A percentile compares a stretch with the other conserved stretches of the same genome.
phyloP scores from a whole-genome alignment of 1,284 basidiomycete genomes.

The Melampsora abietis-canadensis region DNA sequence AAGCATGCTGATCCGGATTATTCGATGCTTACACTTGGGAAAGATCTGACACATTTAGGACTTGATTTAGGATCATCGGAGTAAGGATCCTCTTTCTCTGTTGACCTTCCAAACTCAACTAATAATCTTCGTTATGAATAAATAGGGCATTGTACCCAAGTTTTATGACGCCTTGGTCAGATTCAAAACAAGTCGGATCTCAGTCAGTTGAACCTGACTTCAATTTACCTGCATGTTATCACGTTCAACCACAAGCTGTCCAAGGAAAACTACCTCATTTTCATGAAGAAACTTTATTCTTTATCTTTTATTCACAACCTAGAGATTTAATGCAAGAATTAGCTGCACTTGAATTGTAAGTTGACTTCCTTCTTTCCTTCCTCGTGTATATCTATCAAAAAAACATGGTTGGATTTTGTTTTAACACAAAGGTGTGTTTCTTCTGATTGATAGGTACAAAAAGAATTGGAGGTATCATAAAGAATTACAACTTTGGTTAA shows the following conservation, averaged over 20 bases:
- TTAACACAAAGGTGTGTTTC: background rate
- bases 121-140: background rate
- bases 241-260: slow-evolving; percentile 83
- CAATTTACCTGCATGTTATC: slow-evolving; percentile 87
- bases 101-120: background rate
- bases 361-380: background rate
- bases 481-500: slow-evolving; percentile 89
- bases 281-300: slow-evolving; percentile 95
- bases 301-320: slow-evolving; percentile 96
- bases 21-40: slow-evolving; percentile 79
- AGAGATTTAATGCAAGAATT: slow-evolving; percentile 90
- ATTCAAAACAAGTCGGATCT: slow-evolving; percentile 68
- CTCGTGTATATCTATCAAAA: background rate
- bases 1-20: slow-evolving; percentile 77
- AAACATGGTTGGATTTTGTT: background rate
- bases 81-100: background rate
- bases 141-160: slow-evolving; percentile 79
- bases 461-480: slow-evolving; percentile 98
- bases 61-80: slow-evolving; percentile 77
- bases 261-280: slow-evolving; percentile 82
- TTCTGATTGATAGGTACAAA: slow-evolving; percentile 58
- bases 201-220: slow-evolving; percentile 67
- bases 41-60: slow-evolving; percentile 87
- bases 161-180: slow-evolving; percentile 95
- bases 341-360: slow-evolving; percentile 85